phyloP scores from a whole-genome alignment of 352 stramenopile genomes.

The Salisapilia sapeloensis region DNA sequence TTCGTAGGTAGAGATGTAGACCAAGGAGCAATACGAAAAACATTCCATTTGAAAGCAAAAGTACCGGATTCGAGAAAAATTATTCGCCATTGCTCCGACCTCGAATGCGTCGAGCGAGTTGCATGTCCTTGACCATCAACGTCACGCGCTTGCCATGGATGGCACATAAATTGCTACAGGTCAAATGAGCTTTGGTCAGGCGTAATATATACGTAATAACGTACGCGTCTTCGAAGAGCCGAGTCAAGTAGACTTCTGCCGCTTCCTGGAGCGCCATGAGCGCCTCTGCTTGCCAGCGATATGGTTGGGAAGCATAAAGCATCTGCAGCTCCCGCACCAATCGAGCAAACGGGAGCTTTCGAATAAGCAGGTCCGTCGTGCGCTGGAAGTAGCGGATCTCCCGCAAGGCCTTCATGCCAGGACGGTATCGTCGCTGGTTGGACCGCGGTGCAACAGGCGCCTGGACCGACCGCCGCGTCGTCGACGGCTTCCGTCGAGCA shows the following conservation, averaged over 20 bases:
- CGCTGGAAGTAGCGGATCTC: conserved; percentile 95
- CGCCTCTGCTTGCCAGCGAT: conserved; percentile 84
- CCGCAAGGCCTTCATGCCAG: conserved; percentile 73
- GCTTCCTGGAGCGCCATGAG: conserved; percentile 89
- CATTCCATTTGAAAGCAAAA: too few relatives aligned
- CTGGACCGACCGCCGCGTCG: too few relatives aligned
- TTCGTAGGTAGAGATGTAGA: too few relatives aligned
- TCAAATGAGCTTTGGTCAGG: too few relatives aligned
- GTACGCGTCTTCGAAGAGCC: conserved; percentile 90
- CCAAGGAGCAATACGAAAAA: too few relatives aligned
- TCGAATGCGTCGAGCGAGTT: conserved; percentile 86
- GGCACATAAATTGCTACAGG: conserved; percentile 87
- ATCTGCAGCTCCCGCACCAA: conserved; percentile 90
- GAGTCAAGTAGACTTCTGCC: conserved; percentile 89
- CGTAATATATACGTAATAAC: conserved; percentile 5
- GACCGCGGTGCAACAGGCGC: too few relatives aligned
- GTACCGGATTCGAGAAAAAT: too few relatives aligned
- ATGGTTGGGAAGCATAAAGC: conserved; percentile 58
- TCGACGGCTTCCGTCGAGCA: too few relatives aligned
- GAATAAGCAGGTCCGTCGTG: conserved; percentile 90
- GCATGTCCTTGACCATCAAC: conserved; percentile 91
- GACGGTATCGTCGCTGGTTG: conserved; percentile 32
- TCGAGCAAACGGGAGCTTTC: conserved; percentile 93
- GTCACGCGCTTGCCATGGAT: conserved; percentile 94
- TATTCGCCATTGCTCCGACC: conserved; percentile 56